phyloP scores from a whole-genome alignment of 139 green algal genomes.

The Micractinium sp. region DNA sequence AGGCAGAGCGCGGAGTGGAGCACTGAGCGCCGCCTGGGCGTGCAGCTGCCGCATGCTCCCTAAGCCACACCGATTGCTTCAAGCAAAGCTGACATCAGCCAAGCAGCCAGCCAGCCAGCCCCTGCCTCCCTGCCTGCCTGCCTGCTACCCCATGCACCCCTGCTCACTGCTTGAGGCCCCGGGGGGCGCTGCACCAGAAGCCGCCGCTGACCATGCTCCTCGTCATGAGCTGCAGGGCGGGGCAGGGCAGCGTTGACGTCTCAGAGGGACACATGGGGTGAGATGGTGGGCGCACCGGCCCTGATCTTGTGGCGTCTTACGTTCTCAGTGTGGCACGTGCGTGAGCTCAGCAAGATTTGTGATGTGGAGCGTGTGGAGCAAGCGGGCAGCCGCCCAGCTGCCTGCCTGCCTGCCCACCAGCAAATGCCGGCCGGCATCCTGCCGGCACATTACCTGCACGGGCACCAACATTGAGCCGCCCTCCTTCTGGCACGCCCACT shows the following conservation, averaged over 20 bases:
- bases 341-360: not conserved
- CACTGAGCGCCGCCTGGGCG: too few species aligned
- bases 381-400: too few species aligned
- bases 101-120: not conserved
- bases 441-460: too few species aligned
- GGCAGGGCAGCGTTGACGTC: not conserved
- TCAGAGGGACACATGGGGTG: not conserved
- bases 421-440: too few species aligned
- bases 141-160: not conserved
- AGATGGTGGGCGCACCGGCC: not conserved
- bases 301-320: not conserved
- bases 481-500: too few species aligned
- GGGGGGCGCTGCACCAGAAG: conserved; percentile 17
- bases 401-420: too few species aligned
- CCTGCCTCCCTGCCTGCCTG: not conserved
- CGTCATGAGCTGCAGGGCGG: not conserved
- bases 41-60: too few species aligned
- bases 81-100: too few species aligned
- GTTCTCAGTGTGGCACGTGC: too few species aligned
- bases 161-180: not conserved
- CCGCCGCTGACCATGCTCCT: not conserved
- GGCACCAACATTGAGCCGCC: too few species aligned
- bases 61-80: too few species aligned
- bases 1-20: too few species aligned
- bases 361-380: not conserved